A percentile compares a stretch with the other conserved stretches of the same genome.
Evolutionary conservation across 371 early-diverging fungal genomes (phyloP).

Genomic region (Nematocida sp.): DNA sequence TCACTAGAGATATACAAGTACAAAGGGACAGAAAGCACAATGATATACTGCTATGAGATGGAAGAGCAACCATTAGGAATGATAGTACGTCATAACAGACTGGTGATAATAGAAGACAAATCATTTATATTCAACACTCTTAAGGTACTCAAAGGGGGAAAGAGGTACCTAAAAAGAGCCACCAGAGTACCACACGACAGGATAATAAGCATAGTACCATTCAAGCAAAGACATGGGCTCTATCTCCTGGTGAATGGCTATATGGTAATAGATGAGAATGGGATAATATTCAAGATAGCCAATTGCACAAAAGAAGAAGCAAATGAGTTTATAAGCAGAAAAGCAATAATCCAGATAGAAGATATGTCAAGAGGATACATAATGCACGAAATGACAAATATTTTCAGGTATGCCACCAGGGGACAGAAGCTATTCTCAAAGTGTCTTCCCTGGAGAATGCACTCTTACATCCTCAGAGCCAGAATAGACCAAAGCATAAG

Average conservation of each 20-base stretch:
- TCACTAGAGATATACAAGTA: not conserved
- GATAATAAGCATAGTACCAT: not conserved
- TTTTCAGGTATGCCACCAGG: not conserved
- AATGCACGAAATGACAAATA: not conserved
- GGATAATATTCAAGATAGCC: not conserved
- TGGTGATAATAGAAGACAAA: not conserved
- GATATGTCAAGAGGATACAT: not conserved
- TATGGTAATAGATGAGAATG: conserved; percentile 23
- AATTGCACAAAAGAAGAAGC: not conserved
- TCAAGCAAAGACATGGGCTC: not conserved
- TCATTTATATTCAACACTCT: not conserved
- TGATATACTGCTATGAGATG: not conserved
- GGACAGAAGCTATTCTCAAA: conserved; percentile 8
- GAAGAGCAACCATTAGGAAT: not conserved
- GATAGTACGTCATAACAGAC: not conserved
- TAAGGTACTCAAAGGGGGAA: not conserved
- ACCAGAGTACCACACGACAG: not conserved
- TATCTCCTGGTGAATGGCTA: conserved; percentile 30
- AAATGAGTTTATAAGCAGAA: not conserved
- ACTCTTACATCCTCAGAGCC: not conserved
- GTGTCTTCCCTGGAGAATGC: conserved; percentile 3
- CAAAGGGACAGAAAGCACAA: not conserved
- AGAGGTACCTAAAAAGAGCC: not conserved
- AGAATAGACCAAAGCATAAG: not conserved
- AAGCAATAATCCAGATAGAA: conserved; percentile 1